Conservation (phyloP, 805 yeast species). For the Wickerhamomyces alni region DNA sequence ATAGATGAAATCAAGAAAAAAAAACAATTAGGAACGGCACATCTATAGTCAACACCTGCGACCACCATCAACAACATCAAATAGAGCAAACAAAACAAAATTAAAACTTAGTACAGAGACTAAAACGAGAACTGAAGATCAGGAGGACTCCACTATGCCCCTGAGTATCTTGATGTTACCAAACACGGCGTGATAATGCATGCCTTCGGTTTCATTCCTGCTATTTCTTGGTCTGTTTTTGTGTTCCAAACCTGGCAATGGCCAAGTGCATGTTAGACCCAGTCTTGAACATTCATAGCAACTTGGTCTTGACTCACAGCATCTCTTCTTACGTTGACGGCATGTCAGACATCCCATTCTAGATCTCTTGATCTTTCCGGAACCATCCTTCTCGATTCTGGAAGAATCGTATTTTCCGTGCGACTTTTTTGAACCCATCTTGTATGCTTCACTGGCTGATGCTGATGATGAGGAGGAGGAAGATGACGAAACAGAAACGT, state of each 20-base stretch:
- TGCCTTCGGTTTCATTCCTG: slow-evolving; percentile 39
- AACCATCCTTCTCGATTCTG: not conserved
- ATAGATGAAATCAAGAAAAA: too few species aligned
- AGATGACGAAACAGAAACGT: not conserved
- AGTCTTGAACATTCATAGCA: slow-evolving; percentile 67
- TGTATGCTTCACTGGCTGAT: slow-evolving; percentile 3
- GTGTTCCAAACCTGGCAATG: slow-evolving; percentile 50
- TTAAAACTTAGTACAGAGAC: too few species aligned
- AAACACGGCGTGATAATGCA: slow-evolving; percentile 46
- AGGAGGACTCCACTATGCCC: slow-evolving; percentile 46
- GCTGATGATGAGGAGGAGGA: slow-evolving; percentile 6
- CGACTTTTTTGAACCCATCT: not conserved
- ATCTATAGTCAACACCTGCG: too few species aligned
- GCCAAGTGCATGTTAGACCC: slow-evolving; percentile 65
- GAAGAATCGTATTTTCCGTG: not conserved
- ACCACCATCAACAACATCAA: too few species aligned
- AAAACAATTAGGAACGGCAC: too few species aligned
- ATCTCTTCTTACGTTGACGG: slow-evolving; percentile 68
- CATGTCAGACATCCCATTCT: slow-evolving; percentile 77
- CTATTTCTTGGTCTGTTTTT: slow-evolving; percentile 45
- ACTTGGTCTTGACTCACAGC: slow-evolving; percentile 63
- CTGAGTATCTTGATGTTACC: slow-evolving; percentile 58
- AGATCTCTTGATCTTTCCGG: slow-evolving; percentile 35
- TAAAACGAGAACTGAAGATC: too few species aligned
- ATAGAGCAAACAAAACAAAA: too few species aligned